Evolutionary conservation across 768 basidiomycete species (phyloP).

Genomic region (Epithele typhae): DNA sequence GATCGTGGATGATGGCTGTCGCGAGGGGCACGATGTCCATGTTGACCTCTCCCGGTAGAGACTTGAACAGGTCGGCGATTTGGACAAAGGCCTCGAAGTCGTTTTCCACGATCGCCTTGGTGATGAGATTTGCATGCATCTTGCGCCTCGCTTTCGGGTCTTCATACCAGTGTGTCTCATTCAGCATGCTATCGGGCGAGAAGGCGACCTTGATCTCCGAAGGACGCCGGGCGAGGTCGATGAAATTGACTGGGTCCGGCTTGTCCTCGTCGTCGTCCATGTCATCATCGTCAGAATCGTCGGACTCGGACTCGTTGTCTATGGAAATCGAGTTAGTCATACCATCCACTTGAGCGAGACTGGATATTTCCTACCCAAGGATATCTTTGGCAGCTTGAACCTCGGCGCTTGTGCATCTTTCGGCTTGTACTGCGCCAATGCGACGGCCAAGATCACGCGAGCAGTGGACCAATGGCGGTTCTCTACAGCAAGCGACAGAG

Average conservation of each 20-base stretch:
- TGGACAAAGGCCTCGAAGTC: constrained; percentile 51
- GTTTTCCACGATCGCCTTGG: constrained; percentile 36
- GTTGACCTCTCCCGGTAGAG: constrained; percentile 26
- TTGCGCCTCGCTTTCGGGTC: not conserved
- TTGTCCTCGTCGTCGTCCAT: constrained; percentile 38
- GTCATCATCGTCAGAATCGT: constrained; percentile 38
- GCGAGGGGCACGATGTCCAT: constrained; percentile 18
- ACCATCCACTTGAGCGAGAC: no score
- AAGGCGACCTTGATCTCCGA: constrained; percentile 39
- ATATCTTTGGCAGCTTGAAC: constrained; percentile 31
- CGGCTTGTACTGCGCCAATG: constrained; percentile 48
- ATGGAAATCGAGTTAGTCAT: no score
- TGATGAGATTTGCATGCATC: constrained; percentile 22
- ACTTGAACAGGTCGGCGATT: constrained; percentile 40
- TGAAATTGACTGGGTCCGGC: constrained; percentile 37
- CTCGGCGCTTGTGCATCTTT: constrained; percentile 28
- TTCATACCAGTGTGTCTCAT: constrained; percentile 6
- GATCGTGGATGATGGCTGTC: constrained; percentile 38
- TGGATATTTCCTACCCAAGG: constrained; percentile 32
- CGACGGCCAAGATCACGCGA: constrained; percentile 54
- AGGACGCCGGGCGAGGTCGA: constrained; percentile 48
- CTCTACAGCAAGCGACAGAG: constrained; percentile 45
- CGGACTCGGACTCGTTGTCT: constrained; percentile 25
- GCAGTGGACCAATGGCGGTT: constrained; percentile 54
- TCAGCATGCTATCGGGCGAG: constrained; percentile 36